Base-by-base conservation (phyloP, 2,329 filamentous ascomycete genomes). In the Fusarium sp. region DNA sequence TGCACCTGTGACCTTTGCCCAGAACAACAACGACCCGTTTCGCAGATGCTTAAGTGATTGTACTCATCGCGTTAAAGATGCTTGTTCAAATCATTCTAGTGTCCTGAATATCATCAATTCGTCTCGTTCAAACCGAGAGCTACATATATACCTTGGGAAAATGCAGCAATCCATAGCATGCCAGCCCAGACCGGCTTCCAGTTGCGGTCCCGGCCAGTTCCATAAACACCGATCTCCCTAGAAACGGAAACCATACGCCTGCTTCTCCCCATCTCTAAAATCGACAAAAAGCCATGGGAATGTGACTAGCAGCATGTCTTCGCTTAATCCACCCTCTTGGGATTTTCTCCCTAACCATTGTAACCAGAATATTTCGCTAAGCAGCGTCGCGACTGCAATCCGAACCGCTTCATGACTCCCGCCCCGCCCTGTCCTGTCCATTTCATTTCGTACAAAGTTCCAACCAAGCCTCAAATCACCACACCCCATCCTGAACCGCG, bases 171-270 rank as follows among this genome's bases (percentile, higher is more conserved):
- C 51, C 62, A 61, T 57, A 51, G 53, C 67, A 64, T 69, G 58
- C 53, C 58, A 67, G 47, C 40, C 60, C 20, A 49, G 34, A 45
- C 51, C 47, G 44, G 54, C 43, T 52, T 64, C 53, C 57, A 20
- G 40, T n/a, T 43, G 40, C 40, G 62, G 69, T 68, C 42, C 65
- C 56, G 44, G 49, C 44, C 62, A 56, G 62, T 52, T 56, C 60
- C 67, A 42, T 55, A 67, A 70, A 68, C 69, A 72, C 57, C 56
- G 44, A 56, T 62, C 62, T 59, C 63, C 59, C 55, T 53, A 43
- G 55, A 72, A 70, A 60, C 62, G 40, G 47, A 69, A 70, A 60
- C 67, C 59, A 63, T 70, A 56, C 60, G 65, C 58, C 62, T 68
- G 45, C 42, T 67, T 50, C 61, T 62, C 57, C 48, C 50, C 39